Percentiles rank a stretch among this genome's conserved stretches.
These are phyloP conservation scores for Trichophyton mentagrophytes DNA, from an alignment of 2,329 filamentous ascomycete genomes.

Conservation along the genomic window DNA sequence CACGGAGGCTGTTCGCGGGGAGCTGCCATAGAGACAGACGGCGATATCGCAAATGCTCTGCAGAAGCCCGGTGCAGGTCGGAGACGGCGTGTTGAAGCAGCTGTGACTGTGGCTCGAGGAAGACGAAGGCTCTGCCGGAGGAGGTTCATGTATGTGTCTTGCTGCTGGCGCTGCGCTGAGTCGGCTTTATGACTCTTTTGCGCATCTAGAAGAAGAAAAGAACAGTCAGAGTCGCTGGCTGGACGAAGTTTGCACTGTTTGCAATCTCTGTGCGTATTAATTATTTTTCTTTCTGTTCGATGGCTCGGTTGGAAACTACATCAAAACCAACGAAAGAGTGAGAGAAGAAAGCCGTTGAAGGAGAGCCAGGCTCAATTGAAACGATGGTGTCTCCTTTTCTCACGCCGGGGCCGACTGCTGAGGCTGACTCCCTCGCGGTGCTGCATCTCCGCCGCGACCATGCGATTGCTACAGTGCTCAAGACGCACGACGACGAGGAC, in stretches of 20 bases:
- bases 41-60: background rate
- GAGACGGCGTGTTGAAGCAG: slow-evolving; percentile 3
- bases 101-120: background rate
- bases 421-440: slow-evolving; percentile 59
- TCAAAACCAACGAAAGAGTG: background rate
- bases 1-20: slow-evolving; percentile 35
- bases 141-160: slow-evolving; percentile 2
- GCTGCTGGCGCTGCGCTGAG: background rate
- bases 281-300: background rate
- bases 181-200: background rate
- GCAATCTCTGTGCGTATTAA: background rate
- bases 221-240: background rate
- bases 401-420: slow-evolving; percentile 50
- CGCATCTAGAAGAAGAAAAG: background rate
- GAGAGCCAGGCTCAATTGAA: background rate
- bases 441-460: slow-evolving; percentile 81
- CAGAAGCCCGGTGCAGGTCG: background rate
- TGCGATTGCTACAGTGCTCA: slow-evolving; percentile 61
- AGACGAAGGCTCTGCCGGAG: background rate
- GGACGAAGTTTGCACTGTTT: background rate
- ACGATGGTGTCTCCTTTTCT: slow-evolving; percentile 61
- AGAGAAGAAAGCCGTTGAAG: background rate
- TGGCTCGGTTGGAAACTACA: background rate
- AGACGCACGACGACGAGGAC: slow-evolving; percentile 47
- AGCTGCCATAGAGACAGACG: slow-evolving; percentile 12